These are phyloP conservation scores for Cymbopogon flexuosus DNA, from an alignment of 202 grass and related monocot species.

Conservation along the genomic window DNA sequence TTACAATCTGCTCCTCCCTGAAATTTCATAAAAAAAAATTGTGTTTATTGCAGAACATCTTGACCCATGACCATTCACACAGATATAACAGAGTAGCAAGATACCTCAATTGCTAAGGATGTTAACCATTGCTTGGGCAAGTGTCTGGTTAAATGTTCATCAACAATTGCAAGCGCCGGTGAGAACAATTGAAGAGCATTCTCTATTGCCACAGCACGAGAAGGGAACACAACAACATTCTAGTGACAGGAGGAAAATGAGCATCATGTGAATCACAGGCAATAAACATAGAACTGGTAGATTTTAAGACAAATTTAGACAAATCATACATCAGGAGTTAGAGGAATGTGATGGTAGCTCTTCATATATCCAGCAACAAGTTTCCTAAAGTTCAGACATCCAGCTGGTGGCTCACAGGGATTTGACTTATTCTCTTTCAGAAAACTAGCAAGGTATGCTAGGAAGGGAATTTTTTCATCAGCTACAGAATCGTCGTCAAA, in stretches of 20 bases:
- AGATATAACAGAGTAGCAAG: neutral
- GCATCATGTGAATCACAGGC: constrained; percentile 11
- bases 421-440: constrained; percentile 72
- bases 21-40: constrained; percentile 4
- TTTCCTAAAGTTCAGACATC: constrained; percentile 73
- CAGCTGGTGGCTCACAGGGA: constrained; percentile 83
- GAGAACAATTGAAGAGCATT: constrained; percentile 82
- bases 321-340: constrained; percentile 73
- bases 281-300: constrained; percentile 20
- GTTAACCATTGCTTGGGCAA: constrained; percentile 92
- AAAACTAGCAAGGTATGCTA: constrained; percentile 83
- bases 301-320: constrained; percentile 2
- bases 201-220: constrained; percentile 90
- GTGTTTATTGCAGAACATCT: neutral
- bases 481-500: constrained; percentile 94
- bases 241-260: constrained; percentile 46
- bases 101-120: constrained; percentile 75
- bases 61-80: neutral
- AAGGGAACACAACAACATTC: constrained; percentile 92
- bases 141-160: constrained; percentile 95
- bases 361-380: constrained; percentile 97
- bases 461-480: constrained; percentile 96
- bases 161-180: constrained; percentile 86
- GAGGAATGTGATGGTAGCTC: constrained; percentile 87
- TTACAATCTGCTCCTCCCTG: constrained; percentile 48